A percentile compares a stretch with the other conserved stretches of the same genome.
Conservation (phyloP, 139 green algal genomes). For the Coelastrella sp. region DNA sequence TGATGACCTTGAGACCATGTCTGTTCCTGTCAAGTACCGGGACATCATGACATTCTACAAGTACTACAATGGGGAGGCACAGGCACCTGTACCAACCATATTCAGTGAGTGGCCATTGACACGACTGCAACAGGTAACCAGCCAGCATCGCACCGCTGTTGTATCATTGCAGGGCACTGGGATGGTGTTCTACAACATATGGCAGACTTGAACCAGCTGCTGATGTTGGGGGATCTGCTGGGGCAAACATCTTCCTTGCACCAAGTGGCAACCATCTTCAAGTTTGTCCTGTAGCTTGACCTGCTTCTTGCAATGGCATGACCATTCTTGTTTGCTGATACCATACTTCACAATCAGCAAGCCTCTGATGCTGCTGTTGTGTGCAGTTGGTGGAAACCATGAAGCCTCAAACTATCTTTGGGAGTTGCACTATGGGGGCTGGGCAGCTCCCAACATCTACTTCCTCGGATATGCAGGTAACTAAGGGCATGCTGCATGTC, state of each 20-base stretch:
- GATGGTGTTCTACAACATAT: no score
- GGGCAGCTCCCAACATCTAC: conserved; percentile 96
- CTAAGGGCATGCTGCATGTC: no score
- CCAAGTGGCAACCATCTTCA: no score
- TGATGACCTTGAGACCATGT: conserved; percentile 95
- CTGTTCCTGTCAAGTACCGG: conserved; percentile 94
- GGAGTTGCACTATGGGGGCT: conserved; percentile 98
- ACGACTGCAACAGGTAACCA: background rate
- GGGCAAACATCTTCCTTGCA: no score
- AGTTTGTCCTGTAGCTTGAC: no score
- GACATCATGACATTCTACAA: conserved; percentile 93
- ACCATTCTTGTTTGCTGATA: no score
- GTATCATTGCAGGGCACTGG: background rate
- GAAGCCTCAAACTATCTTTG: conserved; percentile 96
- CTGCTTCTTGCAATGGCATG: no score
- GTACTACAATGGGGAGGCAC: conserved; percentile 91
- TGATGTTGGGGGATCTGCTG: no score
- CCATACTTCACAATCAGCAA: no score
- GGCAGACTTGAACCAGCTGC: no score
- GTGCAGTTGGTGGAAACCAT: conserved; percentile 98
- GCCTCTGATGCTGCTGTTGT: background rate
- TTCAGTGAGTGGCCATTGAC: conserved; percentile 80
- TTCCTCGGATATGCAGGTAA: conserved; percentile 89
- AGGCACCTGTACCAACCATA: conserved; percentile 90
- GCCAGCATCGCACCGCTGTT: background rate